phyloP scores from a whole-genome alignment of 2,329 filamentous ascomycete genomes.

The Dendryphion nanum region DNA sequence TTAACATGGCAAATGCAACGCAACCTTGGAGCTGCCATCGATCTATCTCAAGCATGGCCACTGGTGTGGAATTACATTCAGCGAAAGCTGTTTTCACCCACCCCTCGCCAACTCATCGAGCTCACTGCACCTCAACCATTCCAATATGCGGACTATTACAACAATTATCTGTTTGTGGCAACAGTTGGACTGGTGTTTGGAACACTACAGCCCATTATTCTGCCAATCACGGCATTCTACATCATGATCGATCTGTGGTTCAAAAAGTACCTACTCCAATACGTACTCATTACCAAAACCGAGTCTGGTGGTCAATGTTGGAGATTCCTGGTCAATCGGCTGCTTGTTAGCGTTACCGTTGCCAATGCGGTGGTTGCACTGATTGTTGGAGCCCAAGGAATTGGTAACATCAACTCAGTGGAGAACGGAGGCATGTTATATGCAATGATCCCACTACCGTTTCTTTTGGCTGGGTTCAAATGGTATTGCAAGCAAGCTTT shows the following conservation, averaged over 20 bases:
- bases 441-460: constrained; percentile 69
- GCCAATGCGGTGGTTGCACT: constrained; percentile 77
- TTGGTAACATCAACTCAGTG: constrained; percentile 41
- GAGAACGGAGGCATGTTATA: constrained; percentile 57
- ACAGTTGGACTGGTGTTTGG: constrained; percentile 84
- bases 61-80: constrained; percentile 77
- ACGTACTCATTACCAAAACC: constrained; percentile 94
- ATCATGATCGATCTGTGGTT: constrained; percentile 81
- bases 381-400: constrained; percentile 68
- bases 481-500: constrained; percentile 73
- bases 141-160: constrained; percentile 95
- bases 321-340: constrained; percentile 86
- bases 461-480: constrained; percentile 81
- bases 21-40: constrained; percentile 78
- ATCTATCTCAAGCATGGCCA: constrained; percentile 81
- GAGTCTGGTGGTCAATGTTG: constrained; percentile 93
- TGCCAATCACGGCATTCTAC: constrained; percentile 85
- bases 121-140: constrained; percentile 88
- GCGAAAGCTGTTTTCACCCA: constrained; percentile 78
- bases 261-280: constrained; percentile 83
- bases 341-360: constrained; percentile 77
- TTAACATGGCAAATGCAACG: constrained; percentile 89
- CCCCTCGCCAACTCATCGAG: constrained; percentile 87
- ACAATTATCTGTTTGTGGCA: constrained; percentile 91
- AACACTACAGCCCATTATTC: constrained; percentile 79